These are phyloP conservation scores for Pecoramyces ruminantium DNA, from an alignment of 192 early-diverging fungal genomes.

Conservation along the genomic window DNA sequence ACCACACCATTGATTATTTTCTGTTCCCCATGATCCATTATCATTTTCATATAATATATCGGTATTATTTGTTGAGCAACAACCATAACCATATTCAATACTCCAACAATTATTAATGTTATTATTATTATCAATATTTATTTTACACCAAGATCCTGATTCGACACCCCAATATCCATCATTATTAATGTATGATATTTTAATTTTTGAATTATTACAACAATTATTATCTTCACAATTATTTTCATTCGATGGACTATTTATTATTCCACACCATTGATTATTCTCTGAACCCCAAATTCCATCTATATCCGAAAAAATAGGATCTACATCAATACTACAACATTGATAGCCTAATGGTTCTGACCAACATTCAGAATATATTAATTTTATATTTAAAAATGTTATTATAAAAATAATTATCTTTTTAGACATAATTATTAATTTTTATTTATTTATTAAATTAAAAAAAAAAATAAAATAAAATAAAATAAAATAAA, in stretches of 20 bases:
- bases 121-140: not conserved
- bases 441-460: no score
- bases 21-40: not conserved
- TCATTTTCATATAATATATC: not conserved
- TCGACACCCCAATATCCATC: not conserved
- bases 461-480: no score
- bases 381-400: not conserved
- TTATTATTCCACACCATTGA: not conserved
- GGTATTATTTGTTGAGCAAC: not conserved
- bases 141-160: not conserved
- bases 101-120: not conserved
- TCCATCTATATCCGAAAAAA: not conserved
- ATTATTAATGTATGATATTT: not conserved
- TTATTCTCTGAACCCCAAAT: not conserved
- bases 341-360: not conserved
- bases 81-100: not conserved
- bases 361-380: not conserved
- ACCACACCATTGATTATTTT: not conserved
- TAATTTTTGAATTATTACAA: not conserved
- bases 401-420: no score
- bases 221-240: not conserved
- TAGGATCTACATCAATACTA: not conserved
- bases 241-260: not conserved
- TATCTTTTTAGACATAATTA: no score
- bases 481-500: no score